Conservation (phyloP, 805 yeast species). For the Scheffersomyces amazonensis region DNA sequence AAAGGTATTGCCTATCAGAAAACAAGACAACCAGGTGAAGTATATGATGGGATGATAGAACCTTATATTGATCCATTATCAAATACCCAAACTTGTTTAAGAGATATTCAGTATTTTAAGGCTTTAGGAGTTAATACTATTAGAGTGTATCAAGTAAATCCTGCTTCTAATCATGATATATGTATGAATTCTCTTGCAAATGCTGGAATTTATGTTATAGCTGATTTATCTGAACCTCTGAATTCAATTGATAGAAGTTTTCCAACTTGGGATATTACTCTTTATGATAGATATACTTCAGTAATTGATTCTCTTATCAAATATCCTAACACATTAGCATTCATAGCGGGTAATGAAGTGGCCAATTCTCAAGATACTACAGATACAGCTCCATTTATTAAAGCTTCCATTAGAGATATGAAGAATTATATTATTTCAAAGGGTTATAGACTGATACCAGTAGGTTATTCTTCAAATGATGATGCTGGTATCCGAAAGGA, state of each 20-base stretch:
- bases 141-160: constrained; percentile 84
- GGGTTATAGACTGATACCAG: constrained; percentile 31
- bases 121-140: constrained; percentile 72
- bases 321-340: constrained; percentile 35
- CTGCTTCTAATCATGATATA: constrained; percentile 63
- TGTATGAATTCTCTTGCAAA: constrained; percentile 66
- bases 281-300: constrained; percentile 24
- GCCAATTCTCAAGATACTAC: constrained; percentile 23
- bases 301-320: constrained; percentile 31
- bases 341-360: constrained; percentile 42
- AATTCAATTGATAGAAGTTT: constrained; percentile 26
- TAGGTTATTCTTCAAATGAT: constrained; percentile 42
- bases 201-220: constrained; percentile 34
- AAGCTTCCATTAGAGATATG: constrained; percentile 33
- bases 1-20: constrained; percentile 89
- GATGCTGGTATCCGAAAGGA: constrained; percentile 26
- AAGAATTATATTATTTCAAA: constrained; percentile 24
- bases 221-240: constrained; percentile 35
- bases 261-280: constrained; percentile 34
- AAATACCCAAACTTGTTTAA: constrained; percentile 61
- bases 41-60: constrained; percentile 14
- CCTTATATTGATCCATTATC: constrained; percentile 73
- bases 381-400: constrained; percentile 31
- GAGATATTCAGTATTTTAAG: constrained; percentile 78
- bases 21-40: constrained; percentile 45